A percentile compares a stretch with the other conserved stretches of the same genome.
Evolutionary conservation across 129 eudicot species (phyloP).

Genomic region (Ambrosia trifida): DNA sequence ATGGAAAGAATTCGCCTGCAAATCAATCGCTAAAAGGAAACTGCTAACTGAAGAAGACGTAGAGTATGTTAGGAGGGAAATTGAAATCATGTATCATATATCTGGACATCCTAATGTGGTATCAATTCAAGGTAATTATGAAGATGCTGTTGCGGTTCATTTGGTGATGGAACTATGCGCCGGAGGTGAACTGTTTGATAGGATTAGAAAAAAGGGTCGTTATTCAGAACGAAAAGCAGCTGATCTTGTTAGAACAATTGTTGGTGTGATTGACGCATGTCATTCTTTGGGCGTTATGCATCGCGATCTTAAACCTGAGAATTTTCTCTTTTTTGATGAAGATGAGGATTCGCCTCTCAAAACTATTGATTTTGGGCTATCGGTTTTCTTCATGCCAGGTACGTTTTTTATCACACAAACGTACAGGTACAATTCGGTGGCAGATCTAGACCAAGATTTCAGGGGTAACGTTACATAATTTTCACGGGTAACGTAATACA

Average conservation of each 20-base stretch:
- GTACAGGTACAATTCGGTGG: no score
- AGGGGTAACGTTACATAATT: no score
- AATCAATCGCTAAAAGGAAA: constrained; percentile 83
- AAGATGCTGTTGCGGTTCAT: constrained; percentile 86
- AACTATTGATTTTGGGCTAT: constrained; percentile 84
- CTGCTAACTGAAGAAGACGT: constrained; percentile 62
- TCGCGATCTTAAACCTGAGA: constrained; percentile 93
- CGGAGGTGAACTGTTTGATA: constrained; percentile 92
- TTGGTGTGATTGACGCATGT: constrained; percentile 71
- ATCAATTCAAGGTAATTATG: constrained; percentile 75
- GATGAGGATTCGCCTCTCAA: constrained; percentile 80
- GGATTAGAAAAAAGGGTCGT: constrained; percentile 71
- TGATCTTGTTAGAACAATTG: constrained; percentile 67
- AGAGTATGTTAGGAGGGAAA: constrained; percentile 81
- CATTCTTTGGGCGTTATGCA: constrained; percentile 99
- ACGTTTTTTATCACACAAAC: not conserved
- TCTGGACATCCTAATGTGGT: constrained; percentile 67
- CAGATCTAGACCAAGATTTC: no score
- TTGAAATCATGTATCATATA: constrained; percentile 87
- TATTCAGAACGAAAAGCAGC: constrained; percentile 86
- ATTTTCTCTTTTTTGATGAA: constrained; percentile 70
- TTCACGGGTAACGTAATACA: no score
- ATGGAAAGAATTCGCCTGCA: constrained; percentile 73
- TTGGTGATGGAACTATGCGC: constrained; percentile 82
- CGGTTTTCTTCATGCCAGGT: constrained; percentile 91